These are phyloP conservation scores for Aspergillus sp. DNA, from an alignment of 2,329 filamentous ascomycete genomes.

Conservation along the genomic window DNA sequence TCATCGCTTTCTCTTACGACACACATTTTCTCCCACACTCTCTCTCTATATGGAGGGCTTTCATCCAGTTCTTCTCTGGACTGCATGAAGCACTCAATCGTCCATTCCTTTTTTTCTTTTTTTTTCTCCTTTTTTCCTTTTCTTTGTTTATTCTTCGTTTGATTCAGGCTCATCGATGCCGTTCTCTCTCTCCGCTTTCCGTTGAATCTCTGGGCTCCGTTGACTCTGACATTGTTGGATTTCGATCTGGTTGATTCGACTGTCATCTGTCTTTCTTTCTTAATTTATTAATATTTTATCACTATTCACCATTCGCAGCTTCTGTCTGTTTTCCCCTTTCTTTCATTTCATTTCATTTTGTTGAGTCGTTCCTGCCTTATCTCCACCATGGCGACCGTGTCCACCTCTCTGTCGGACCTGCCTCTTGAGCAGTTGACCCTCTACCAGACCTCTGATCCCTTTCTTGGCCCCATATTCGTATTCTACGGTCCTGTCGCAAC, in stretches of 20 bases:
- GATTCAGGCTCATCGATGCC: neutral
- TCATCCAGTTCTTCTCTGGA: constrained; percentile 10
- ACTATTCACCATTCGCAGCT: neutral
- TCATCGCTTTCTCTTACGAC: constrained; percentile 1
- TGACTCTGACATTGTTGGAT: neutral
- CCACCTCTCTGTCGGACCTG: constrained; percentile 66
- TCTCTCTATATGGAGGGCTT: constrained; percentile 19
- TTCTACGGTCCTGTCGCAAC: constrained; percentile 91
- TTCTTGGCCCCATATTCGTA: constrained; percentile 71
- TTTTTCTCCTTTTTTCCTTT: constrained; percentile 4
- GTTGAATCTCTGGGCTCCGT: constrained; percentile 4
- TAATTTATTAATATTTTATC: constrained; percentile 3
- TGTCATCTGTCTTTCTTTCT: constrained; percentile 7
- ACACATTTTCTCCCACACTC: constrained; percentile 6
- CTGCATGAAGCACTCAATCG: constrained; percentile 10
- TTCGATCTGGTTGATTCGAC: neutral
- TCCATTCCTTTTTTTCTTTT: constrained; percentile 10
- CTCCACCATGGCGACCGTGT: constrained; percentile 71
- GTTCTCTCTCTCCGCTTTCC: constrained; percentile 1
- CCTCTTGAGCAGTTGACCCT: constrained; percentile 75
- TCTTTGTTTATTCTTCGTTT: constrained; percentile 1
- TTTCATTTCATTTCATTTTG: constrained; percentile 3
- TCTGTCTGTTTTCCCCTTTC: constrained; percentile 3
- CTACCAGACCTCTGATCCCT: constrained; percentile 82
- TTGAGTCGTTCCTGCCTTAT: constrained; percentile 4